Evolutionary conservation across 2,329 filamentous ascomycete species (phyloP).

Genomic region (Pyrenochaeta sp.): DNA sequence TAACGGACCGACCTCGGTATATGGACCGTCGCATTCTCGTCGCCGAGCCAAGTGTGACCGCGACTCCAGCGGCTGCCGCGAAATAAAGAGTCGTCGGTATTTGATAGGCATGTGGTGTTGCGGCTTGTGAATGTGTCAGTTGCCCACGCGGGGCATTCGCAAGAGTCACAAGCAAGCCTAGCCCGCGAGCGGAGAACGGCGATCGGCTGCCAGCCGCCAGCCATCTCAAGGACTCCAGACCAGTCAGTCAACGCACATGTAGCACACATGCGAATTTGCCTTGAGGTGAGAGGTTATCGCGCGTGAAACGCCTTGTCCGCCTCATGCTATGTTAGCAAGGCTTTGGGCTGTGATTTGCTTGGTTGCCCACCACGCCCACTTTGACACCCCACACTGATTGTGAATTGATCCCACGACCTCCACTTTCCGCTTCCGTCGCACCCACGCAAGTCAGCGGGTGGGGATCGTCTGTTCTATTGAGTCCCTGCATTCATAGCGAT

Average conservation of each 20-base stretch:
- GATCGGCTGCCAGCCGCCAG: neutral
- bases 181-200: neutral
- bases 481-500: neutral
- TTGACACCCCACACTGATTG: neutral
- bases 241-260: neutral
- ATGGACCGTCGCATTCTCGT: neutral
- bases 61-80: conserved; percentile 1
- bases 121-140: neutral
- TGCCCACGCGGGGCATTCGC: conserved; percentile 6
- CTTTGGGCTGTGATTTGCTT: no score
- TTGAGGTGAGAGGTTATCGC: conserved; percentile 5
- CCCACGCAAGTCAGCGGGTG: neutral
- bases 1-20: neutral
- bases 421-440: neutral
- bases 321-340: neutral
- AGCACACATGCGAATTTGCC: conserved; percentile 3
- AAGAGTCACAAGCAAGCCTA: conserved; percentile 1
- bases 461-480: neutral
- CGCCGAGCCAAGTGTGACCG: neutral
- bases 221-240: neutral
- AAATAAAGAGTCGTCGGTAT: neutral
- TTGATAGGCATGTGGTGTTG: conserved; percentile 1
- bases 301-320: neutral
- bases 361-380: neutral
- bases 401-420: neutral